These are phyloP conservation scores for Hemisphaericaspora lyxosophila DNA, from an alignment of 1,139 yeast species.

Conservation along the genomic window DNA sequence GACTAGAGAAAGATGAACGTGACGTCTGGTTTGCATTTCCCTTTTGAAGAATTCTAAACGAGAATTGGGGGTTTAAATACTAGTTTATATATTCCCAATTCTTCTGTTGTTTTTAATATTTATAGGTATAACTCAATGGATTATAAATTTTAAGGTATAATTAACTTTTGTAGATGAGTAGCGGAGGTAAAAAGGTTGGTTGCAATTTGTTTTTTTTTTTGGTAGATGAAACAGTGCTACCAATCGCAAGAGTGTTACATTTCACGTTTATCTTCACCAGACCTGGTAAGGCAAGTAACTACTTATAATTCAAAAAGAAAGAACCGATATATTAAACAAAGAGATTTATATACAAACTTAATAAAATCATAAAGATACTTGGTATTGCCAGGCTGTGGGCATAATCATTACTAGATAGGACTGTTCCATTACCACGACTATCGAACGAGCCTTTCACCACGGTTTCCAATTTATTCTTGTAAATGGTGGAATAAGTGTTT, in stretches of 20 bases:
- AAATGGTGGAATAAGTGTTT: slow-evolving; percentile 17
- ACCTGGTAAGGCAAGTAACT: too few relatives aligned
- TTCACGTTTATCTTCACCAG: too few relatives aligned
- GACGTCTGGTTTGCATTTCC: slow-evolving; percentile 7
- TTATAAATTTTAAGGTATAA: too few relatives aligned
- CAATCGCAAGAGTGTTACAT: too few relatives aligned
- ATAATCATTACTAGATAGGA: neutral
- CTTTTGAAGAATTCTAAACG: slow-evolving; percentile 2
- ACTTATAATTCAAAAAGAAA: neutral
- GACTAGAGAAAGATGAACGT: slow-evolving; percentile 9
- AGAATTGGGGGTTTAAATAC: too few relatives aligned
- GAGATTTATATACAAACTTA: neutral
- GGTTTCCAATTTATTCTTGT: slow-evolving; percentile 16
- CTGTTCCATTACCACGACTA: neutral
- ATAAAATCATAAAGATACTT: neutral
- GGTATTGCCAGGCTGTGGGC: neutral
- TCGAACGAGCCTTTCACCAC: slow-evolving; percentile 4
- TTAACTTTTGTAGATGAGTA: too few relatives aligned
- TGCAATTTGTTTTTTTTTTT: too few relatives aligned
- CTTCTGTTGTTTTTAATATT: too few relatives aligned
- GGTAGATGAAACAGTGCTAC: too few relatives aligned
- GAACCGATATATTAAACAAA: neutral
- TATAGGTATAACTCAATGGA: too few relatives aligned
- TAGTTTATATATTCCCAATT: too few relatives aligned
- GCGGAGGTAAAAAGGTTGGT: too few relatives aligned